Percentiles rank a stretch among this genome's conserved stretches.
phyloP scores from a whole-genome alignment of 2,329 filamentous ascomycete genomes.

The Pseudocercospora macadamiae region DNA sequence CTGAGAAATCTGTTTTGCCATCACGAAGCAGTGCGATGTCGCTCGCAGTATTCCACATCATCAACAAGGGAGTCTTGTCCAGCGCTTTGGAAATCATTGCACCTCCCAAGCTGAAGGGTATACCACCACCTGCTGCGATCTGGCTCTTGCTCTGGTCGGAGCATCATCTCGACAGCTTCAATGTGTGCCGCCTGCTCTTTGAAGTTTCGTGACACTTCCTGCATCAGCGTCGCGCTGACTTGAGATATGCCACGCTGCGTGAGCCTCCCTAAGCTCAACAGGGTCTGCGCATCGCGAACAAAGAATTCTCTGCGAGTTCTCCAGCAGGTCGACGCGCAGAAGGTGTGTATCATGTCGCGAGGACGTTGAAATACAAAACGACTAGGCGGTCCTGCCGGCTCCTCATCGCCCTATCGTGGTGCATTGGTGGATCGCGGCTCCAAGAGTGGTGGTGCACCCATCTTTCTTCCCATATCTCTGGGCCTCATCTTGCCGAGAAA shows the following conservation, averaged over 20 bases:
- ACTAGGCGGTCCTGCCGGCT: neutral
- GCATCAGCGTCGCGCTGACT: no score
- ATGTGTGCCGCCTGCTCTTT: no score
- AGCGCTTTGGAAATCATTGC: neutral
- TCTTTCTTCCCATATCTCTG: neutral
- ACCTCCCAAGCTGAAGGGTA: neutral
- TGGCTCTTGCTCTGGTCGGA: neutral
- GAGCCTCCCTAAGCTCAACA: no score
- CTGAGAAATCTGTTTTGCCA: neutral
- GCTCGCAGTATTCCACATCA: neutral
- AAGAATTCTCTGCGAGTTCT: neutral
- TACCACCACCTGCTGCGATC: neutral
- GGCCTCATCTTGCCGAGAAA: neutral
- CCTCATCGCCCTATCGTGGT: neutral
- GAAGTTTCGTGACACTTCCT: no score
- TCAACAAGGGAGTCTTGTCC: neutral
- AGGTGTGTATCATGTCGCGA: no score
- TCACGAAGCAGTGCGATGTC: neutral
- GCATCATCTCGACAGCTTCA: neutral
- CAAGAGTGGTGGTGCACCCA: neutral
- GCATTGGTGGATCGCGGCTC: constrained; percentile 1
- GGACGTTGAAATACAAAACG: neutral
- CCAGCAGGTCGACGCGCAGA: no score
- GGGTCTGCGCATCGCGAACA: neutral
- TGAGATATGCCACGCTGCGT: no score